These are phyloP conservation scores for Forsythia suspensa DNA, from an alignment of 257 asterid genomes.

Conservation along the genomic window DNA sequence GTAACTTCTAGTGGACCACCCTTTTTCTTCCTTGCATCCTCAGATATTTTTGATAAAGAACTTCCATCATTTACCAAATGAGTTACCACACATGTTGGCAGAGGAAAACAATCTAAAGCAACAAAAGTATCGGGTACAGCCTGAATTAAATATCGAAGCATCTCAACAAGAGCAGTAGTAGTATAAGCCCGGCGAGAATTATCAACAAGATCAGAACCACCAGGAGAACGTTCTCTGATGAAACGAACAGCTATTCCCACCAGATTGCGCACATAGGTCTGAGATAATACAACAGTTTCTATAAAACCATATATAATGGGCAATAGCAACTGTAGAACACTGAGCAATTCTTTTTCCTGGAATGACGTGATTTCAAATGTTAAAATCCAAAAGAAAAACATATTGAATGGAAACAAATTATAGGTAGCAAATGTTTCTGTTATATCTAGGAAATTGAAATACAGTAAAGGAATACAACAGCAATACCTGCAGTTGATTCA, in stretches of 20 bases:
- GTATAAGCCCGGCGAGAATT: slow-evolving; percentile 95
- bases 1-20: slow-evolving; percentile 51
- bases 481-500: slow-evolving; percentile 90
- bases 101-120: slow-evolving; percentile 89
- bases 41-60: slow-evolving; percentile 66
- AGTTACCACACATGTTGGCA: slow-evolving; percentile 65
- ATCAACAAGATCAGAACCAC: slow-evolving; percentile 95
- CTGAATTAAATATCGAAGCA: slow-evolving; percentile 89
- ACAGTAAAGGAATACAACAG: slow-evolving; percentile 11
- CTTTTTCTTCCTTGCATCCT: slow-evolving; percentile 61
- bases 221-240: slow-evolving; percentile 93
- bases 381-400: slow-evolving; percentile 29
- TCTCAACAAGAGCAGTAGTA: slow-evolving; percentile 90
- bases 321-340: slow-evolving; percentile 86
- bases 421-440: neutral
- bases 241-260: slow-evolving; percentile 72
- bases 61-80: slow-evolving; percentile 70
- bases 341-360: slow-evolving; percentile 87
- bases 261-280: slow-evolving; percentile 81
- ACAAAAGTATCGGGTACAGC: slow-evolving; percentile 97
- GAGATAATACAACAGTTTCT: slow-evolving; percentile 88
- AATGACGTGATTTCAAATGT: slow-evolving; percentile 22
- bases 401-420: slow-evolving; percentile 5
- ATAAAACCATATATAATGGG: slow-evolving; percentile 89
- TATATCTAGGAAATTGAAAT: neutral